Base-by-base conservation (phyloP, 345 rosid species). In the Acer yangbiense region DNA sequence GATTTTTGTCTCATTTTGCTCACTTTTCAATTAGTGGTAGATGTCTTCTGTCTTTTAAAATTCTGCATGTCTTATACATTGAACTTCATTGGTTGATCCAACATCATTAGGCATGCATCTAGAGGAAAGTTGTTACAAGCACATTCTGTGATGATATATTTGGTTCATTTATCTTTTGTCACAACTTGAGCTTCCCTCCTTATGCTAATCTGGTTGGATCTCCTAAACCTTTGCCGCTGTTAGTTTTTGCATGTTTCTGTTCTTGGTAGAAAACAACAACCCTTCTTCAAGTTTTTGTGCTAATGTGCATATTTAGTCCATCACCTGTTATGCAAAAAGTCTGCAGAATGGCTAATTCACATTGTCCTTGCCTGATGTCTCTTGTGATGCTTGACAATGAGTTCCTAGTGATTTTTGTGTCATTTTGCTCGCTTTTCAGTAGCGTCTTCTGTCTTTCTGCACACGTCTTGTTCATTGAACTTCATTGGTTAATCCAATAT, bases 21-120 rank as follows among this genome's bases (percentile, higher is more conserved):
- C 7, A 1, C 10, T 52, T 69, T 52, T 29, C 63, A 71, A 54
- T 25, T 17, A 18, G 16, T n/a, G 12, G 25, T 52, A 16, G 63
- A 60, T 29, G 5, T 18, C 11, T 54, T 71, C 43, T 71, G 8
- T 54, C 17, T 29, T 65, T 4, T 0, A 35, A 35, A 35, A 35
- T 35, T 39, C 18, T 71, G 20, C 57, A 9, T 23, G 35, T 69
- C 13, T 46, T 46, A 68, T 46, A 20, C 35, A 23, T 69, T 46
- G 50, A 67, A 46, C 58, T 21, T 69, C n/a, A 46, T 21, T 44
- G 35, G 20, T 69, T 69, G 72, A 69, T 69, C 17, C 57, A 69
- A 46, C 9, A 46, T 69, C 58, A 23, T 69, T n/a, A 21, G n/a
- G 27, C 58, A 71, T 71, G 9, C 44, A 52, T 54, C 62, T 8